These are phyloP conservation scores for Ulota crispa DNA, from an alignment of 225 moss, liverwort and hornwort species.

Conservation along the genomic window DNA sequence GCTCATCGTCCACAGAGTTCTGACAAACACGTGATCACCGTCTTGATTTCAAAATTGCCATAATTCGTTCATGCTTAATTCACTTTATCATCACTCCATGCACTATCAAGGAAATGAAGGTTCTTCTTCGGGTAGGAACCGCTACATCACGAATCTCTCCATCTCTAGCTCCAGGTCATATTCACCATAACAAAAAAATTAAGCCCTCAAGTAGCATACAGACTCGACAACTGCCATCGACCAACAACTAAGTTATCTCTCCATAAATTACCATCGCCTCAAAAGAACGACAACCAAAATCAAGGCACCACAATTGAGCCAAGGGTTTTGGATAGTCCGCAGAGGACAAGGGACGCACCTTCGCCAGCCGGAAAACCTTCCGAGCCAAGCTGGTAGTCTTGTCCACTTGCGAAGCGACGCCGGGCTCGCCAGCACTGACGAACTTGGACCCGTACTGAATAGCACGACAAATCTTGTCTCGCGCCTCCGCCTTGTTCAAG, in stretches of 20 bases:
- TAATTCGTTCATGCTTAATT: neutral
- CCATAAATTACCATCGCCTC: neutral
- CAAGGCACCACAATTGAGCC: neutral
- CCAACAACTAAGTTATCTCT: neutral
- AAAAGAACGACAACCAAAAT: neutral
- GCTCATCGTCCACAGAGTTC: neutral
- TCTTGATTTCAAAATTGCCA: neutral
- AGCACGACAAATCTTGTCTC: conserved; percentile 90
- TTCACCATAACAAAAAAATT: neutral
- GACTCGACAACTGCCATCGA: neutral
- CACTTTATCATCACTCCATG: neutral
- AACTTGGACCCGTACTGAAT: conserved; percentile 99
- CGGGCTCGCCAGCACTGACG: conserved; percentile 82
- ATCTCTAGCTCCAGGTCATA: neutral
- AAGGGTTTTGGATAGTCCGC: neutral
- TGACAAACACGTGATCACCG: neutral
- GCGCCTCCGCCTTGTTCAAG: conserved; percentile 83
- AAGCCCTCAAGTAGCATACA: neutral
- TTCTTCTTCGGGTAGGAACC: neutral
- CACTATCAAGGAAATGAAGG: neutral
- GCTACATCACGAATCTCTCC: neutral
- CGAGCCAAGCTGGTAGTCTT: conserved; percentile 93
- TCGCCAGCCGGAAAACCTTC: conserved; percentile 89
- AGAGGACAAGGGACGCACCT: conserved; percentile 39
- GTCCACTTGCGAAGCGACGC: conserved; percentile 77